Percentiles rank a stretch among this genome's conserved stretches.
Evolutionary conservation across 2,329 filamentous ascomycete species (phyloP).

Genomic region (Venturiaceae sp.): DNA sequence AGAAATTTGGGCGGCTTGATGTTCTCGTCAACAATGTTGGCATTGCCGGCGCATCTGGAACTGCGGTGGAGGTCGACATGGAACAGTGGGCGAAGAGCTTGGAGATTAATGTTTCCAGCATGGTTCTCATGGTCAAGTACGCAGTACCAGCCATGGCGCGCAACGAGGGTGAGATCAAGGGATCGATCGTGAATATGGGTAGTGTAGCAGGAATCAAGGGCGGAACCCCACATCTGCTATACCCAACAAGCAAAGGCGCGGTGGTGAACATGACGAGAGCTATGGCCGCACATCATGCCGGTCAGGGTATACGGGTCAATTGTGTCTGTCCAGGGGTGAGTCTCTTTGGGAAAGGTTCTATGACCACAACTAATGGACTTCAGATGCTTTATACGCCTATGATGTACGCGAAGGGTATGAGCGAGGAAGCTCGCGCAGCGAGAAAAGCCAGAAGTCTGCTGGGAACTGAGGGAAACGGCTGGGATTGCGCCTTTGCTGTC

Average conservation of each 20-base stretch:
- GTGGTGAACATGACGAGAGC: slow-evolving; percentile 47
- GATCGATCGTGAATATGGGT: slow-evolving; percentile 53
- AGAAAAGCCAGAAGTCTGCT: slow-evolving; percentile 40
- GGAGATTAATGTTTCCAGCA: slow-evolving; percentile 53
- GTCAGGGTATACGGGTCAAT: slow-evolving; percentile 42
- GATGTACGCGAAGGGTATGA: slow-evolving; percentile 44
- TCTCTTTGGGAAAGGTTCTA: slow-evolving; percentile 28
- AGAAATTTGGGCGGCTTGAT: slow-evolving; percentile 46
- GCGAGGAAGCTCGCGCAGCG: slow-evolving; percentile 36
- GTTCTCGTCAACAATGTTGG: slow-evolving; percentile 59
- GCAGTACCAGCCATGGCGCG: slow-evolving; percentile 49
- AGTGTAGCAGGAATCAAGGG: slow-evolving; percentile 49
- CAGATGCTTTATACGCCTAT: slow-evolving; percentile 48
- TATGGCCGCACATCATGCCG: slow-evolving; percentile 45
- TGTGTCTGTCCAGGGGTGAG: slow-evolving; percentile 26
- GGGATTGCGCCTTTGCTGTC: slow-evolving; percentile 43
- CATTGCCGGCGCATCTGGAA: slow-evolving; percentile 47
- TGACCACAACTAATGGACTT: too few relatives aligned
- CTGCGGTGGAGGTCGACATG: slow-evolving; percentile 52
- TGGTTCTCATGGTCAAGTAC: slow-evolving; percentile 55
- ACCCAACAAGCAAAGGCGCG: slow-evolving; percentile 44
- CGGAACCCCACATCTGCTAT: slow-evolving; percentile 43
- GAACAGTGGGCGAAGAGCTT: slow-evolving; percentile 46
- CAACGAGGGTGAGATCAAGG: slow-evolving; percentile 39
- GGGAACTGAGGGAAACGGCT: slow-evolving; percentile 44